Conservation (phyloP, 2,329 filamentous ascomycete genomes). For the Apiospora sp. region DNA sequence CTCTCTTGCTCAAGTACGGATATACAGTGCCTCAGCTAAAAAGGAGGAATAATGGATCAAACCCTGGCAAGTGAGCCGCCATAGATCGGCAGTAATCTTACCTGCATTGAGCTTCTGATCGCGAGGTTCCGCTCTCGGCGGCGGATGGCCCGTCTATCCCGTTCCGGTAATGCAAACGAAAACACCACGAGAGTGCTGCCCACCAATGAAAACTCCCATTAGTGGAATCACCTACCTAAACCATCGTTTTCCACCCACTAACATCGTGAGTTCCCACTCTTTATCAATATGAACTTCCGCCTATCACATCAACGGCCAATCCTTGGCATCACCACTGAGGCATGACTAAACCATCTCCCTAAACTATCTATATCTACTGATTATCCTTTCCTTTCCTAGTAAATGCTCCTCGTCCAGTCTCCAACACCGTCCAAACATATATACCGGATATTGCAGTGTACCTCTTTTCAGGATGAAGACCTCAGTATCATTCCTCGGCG, state of each 20-base stretch:
- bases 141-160: not conserved
- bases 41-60: not conserved
- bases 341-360: not conserved
- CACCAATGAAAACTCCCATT: not conserved
- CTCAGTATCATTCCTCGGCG: slow-evolving; percentile 35
- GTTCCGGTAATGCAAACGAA: not conserved
- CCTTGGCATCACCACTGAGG: not conserved
- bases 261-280: not conserved
- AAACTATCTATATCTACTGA: not conserved
- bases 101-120: not conserved
- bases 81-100: not conserved
- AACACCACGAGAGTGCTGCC: not conserved
- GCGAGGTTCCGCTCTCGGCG: not conserved
- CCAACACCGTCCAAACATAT: not conserved
- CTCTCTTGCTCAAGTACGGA: no score
- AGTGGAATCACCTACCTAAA: not conserved
- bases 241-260: not conserved
- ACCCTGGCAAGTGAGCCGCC: no score
- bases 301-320: not conserved
- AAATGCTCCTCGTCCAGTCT: no score
- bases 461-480: slow-evolving; percentile 25
- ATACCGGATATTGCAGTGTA: not conserved
- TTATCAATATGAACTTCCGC: not conserved
- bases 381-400: no score
- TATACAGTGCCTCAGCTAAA: not conserved